Percentiles rank a stretch among this genome's conserved stretches.
phyloP scores from a whole-genome alignment of 345 rosid genomes.

The Syzygium aqueum region DNA sequence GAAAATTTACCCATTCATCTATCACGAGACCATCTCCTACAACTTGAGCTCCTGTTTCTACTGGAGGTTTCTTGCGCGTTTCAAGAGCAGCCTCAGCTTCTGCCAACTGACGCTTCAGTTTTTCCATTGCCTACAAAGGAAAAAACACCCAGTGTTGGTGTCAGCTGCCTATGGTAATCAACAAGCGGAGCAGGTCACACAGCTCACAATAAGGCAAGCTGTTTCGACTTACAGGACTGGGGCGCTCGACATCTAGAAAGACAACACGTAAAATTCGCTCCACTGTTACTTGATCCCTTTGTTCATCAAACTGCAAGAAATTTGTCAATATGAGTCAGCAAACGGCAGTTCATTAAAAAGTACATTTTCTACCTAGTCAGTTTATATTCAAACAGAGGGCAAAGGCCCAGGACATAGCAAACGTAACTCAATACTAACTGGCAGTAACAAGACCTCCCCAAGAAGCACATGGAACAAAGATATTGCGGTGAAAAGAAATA shows the following conservation, averaged over 20 bases:
- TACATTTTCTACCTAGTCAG: neutral
- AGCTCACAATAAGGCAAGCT: neutral
- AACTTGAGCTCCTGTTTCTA: constrained; percentile 66
- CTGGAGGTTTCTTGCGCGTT: constrained; percentile 76
- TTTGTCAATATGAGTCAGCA: neutral
- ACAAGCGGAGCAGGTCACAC: neutral
- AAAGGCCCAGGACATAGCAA: neutral
- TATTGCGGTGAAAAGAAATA: neutral
- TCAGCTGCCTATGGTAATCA: neutral
- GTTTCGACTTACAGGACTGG: constrained; percentile 57
- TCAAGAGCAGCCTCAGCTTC: constrained; percentile 96
- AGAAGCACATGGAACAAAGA: neutral
- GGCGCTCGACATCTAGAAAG: constrained; percentile 59
- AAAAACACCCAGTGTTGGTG: neutral
- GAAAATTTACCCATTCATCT: constrained; percentile 77
- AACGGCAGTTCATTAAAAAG: neutral
- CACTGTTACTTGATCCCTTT: constrained; percentile 69
- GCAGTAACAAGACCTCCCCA: neutral
- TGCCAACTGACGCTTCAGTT: constrained; percentile 71
- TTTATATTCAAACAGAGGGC: neutral
- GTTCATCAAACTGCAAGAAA: constrained; percentile 80
- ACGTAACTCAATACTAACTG: neutral
- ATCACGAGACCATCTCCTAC: constrained; percentile 95
- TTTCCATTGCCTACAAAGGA: constrained; percentile 50
- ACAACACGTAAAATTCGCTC: constrained; percentile 79